Evolutionary conservation across 257 asterid species (phyloP), one percentile per base, ranked within the genome.

Genomic region (Gynochthodes officinalis): DNA sequence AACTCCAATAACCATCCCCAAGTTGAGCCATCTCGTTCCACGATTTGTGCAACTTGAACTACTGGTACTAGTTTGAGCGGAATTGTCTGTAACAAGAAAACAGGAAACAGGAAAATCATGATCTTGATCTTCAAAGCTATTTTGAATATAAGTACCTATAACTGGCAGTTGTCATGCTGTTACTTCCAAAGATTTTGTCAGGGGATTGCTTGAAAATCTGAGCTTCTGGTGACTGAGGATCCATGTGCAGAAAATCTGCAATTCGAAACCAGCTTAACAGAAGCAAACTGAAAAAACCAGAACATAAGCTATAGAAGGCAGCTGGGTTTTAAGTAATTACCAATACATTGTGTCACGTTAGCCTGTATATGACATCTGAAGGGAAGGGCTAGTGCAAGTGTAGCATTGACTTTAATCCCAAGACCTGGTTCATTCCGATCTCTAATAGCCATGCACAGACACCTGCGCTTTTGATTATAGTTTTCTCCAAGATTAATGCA

Each of bases 201-300:
- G 63, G 49, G 12, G 78, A 76, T 60, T 81, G 82, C 80, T 72
- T 39, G 30, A 84, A 87, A 76, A 87, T 64, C 76, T 73, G 79
- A 61, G 90, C 87, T 19, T 87, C 90, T 5, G 90, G 72, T 5
- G 90, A 87, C 58, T 57, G 72, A 0, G 83, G 86, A 40, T 84
- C 77, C 67, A 87, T 66, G 33, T 85, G 77, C 32, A 87, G 83
- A 30, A 82, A 82, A 69, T 61, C 89, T 87, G 75, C 23, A 55
- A 35, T 18, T 59, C 19, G 64, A 12, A 5, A 19, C 66, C 19
- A 46, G 25, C 0, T 37, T 7, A 69, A 18, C 40, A 23, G 33
- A 53, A 33, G 30, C 16, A 35, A 15, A 23, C 6, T 33, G 2
- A 16, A 4, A 39, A 48, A 23, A 8, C 4, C 42, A 48, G 7